Percentiles rank a stretch among this genome's conserved stretches.
Evolutionary conservation across 495 filamentous ascomycete genomes (phyloP).

Genomic region (Hypoxylon cercidicola): DNA sequence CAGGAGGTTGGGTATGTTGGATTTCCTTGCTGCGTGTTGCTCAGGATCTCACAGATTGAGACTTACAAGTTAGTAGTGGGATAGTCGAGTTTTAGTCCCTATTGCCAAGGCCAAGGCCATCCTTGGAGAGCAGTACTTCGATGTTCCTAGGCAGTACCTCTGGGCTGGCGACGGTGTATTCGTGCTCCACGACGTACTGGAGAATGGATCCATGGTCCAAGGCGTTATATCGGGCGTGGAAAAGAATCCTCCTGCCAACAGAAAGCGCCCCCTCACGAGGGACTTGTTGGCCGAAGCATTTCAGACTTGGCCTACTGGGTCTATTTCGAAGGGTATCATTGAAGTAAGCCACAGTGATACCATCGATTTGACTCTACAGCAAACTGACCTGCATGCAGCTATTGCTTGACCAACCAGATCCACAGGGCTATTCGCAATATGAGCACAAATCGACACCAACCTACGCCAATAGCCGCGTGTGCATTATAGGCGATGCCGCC

Average conservation of each 20-base stretch:
- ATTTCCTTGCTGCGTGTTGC: no score
- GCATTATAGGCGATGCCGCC: slow-evolving; percentile 64
- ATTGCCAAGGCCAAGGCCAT: slow-evolving; percentile 12
- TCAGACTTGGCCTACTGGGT: neutral
- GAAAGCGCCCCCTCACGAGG: slow-evolving; percentile 1
- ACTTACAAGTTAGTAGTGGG: no score
- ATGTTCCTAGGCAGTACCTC: slow-evolving; percentile 9
- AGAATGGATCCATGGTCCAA: slow-evolving; percentile 22
- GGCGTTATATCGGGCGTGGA: slow-evolving; percentile 19
- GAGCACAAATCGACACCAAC: no score
- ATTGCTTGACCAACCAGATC: no score
- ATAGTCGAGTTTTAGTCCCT: slow-evolving; percentile 5
- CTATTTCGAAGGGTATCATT: neutral
- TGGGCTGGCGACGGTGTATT: slow-evolving; percentile 26
- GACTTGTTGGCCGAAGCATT: neutral
- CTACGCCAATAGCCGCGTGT: slow-evolving; percentile 56
- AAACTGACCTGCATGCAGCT: no score
- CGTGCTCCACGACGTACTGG: slow-evolving; percentile 22
- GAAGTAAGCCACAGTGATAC: no score
- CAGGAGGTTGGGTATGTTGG: no score
- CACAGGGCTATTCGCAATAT: no score
- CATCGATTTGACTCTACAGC: no score
- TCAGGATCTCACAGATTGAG: no score
- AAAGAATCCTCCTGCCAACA: neutral
- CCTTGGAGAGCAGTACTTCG: slow-evolving; percentile 14